Conservation (phyloP, 1,284 basidiomycete genomes). For the Ganoderma lucidum region DNA sequence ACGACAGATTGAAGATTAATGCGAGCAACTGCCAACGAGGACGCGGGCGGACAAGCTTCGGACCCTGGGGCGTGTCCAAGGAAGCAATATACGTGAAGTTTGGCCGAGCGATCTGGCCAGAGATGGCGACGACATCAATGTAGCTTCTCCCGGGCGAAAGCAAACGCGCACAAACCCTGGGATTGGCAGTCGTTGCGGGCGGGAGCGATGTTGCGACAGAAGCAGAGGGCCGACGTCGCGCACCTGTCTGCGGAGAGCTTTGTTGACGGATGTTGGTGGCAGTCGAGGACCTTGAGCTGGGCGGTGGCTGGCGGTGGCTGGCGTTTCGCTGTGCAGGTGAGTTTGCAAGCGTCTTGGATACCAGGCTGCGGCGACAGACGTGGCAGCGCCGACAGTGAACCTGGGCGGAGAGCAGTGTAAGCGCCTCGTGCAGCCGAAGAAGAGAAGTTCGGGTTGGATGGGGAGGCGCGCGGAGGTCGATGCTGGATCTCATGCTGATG, state of each 20-base stretch:
- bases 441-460: conserved; percentile 5
- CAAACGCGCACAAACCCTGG: conserved; percentile 2
- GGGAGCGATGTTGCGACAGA: conserved; percentile 5
- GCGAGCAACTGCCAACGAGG: conserved; percentile 13
- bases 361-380: conserved; percentile 1
- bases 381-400: neutral
- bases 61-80: conserved; percentile 13
- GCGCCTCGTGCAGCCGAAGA: conserved; percentile 18
- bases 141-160: conserved; percentile 10
- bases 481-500: conserved; percentile 8
- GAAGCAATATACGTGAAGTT: conserved; percentile 20
- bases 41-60: conserved; percentile 22
- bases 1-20: conserved; percentile 18
- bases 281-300: neutral
- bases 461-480: conserved; percentile 1
- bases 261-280: conserved; percentile 11
- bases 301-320: neutral
- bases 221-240: neutral
- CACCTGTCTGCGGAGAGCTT: conserved; percentile 9
- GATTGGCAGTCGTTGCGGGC: conserved; percentile 16
- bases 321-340: neutral
- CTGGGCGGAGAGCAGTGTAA: conserved; percentile 7
- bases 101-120: conserved; percentile 24
- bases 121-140: conserved; percentile 4
- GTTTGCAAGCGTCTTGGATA: conserved; percentile 6